Evolutionary conservation across 2,329 filamentous ascomycete species (phyloP).

Genomic region (Calonectria multiphialidica): DNA sequence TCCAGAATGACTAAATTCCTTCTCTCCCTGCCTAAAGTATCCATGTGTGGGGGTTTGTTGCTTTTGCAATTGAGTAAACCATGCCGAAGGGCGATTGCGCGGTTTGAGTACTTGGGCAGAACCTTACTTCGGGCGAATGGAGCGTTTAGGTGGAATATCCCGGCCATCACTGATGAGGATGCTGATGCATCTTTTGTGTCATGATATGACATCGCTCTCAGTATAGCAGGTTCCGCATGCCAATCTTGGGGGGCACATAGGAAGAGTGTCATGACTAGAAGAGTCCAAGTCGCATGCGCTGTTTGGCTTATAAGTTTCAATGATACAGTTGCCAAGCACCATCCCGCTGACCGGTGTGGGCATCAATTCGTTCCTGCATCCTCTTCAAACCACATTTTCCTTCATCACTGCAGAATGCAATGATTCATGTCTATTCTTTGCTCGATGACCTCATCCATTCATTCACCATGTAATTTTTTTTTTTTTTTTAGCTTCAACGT

Average conservation of each 20-base stretch:
- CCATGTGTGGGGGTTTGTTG: neutral
- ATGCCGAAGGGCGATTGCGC: neutral
- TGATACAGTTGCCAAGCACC: neutral
- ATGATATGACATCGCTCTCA: neutral
- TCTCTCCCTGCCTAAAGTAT: neutral
- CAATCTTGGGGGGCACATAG: neutral
- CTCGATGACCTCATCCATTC: too few species aligned
- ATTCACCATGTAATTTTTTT: neutral
- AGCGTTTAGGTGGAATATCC: slow-evolving; percentile 32
- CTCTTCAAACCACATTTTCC: neutral
- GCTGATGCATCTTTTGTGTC: neutral
- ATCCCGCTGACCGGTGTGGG: too few species aligned
- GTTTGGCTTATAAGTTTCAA: neutral
- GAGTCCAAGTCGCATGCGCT: too few species aligned
- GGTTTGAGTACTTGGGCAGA: slow-evolving; percentile 31
- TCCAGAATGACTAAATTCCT: neutral
- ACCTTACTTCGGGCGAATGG: slow-evolving; percentile 37
- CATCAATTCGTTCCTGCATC: neutral
- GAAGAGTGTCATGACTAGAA: neutral
- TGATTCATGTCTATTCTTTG: neutral
- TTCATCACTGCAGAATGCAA: neutral
- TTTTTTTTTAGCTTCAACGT: neutral
- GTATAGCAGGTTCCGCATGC: neutral
- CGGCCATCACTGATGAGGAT: slow-evolving; percentile 30
- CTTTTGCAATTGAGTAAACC: neutral